Conservation (phyloP, 2,329 filamentous ascomycete species). For the Fusarium pseudograminearum region DNA sequence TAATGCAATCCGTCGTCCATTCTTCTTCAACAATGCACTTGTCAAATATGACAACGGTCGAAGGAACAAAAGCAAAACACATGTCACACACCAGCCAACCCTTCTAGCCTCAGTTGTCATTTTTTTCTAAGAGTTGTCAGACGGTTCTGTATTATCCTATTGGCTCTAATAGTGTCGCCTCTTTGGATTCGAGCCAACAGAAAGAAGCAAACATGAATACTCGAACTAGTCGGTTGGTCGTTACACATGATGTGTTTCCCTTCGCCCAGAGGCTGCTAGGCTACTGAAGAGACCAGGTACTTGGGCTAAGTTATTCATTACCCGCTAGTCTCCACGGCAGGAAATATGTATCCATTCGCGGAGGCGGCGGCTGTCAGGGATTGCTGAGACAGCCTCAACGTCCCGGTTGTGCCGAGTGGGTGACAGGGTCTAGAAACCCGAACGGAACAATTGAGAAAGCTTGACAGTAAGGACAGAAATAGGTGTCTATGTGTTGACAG, state of each 20-base stretch:
- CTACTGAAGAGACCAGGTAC: not conserved
- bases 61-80: slow-evolving; percentile 27
- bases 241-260: not conserved
- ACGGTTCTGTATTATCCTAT: slow-evolving; percentile 12
- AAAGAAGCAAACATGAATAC: slow-evolving; percentile 31
- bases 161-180: slow-evolving; percentile 4
- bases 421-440: slow-evolving; percentile 13
- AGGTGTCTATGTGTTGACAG: too few relatives aligned
- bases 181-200: slow-evolving; percentile 8
- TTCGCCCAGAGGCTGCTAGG: not conserved
- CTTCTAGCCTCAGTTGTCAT: slow-evolving; percentile 6
- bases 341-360: slow-evolving; percentile 4
- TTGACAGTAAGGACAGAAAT: not conserved
- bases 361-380: slow-evolving; percentile 22
- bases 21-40: slow-evolving; percentile 1
- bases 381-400: slow-evolving; percentile 10
- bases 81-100: slow-evolving; percentile 8
- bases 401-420: slow-evolving; percentile 1
- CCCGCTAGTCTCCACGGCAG: slow-evolving; percentile 21
- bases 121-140: slow-evolving; percentile 7
- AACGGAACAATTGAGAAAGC: slow-evolving; percentile 13
- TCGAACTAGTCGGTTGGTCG: not conserved
- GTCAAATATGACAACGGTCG: slow-evolving; percentile 7
- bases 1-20: not conserved
- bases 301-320: not conserved